Evolutionary conservation across 2,329 filamentous ascomycete species (phyloP).

Genomic region (Dothistroma pini): DNA sequence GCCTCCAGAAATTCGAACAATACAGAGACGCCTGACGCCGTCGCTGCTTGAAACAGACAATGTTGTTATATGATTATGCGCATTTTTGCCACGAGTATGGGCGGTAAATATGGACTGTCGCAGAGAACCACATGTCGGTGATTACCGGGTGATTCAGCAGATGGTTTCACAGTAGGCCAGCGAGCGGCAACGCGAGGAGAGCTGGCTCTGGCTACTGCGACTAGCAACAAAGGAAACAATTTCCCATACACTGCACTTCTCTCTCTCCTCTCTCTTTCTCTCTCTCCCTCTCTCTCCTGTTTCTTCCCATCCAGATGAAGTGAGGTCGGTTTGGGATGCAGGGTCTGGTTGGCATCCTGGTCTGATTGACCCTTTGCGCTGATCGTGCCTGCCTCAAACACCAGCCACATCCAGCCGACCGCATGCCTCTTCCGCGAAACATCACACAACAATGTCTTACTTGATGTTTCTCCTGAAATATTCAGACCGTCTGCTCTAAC

Average conservation of each 20-base stretch:
- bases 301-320: background rate
- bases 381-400: background rate
- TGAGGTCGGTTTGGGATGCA: constrained; percentile 2
- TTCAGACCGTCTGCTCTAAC: too few species aligned
- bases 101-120: background rate
- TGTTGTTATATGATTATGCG: background rate
- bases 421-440: too few species aligned
- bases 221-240: background rate
- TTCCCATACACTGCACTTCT: background rate
- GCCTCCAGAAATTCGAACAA: background rate
- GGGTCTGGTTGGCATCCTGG: background rate
- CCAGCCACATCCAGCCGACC: background rate
- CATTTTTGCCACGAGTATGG: constrained; percentile 1
- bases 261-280: too few species aligned
- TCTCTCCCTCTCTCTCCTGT: too few species aligned
- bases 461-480: too few species aligned
- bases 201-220: background rate
- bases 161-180: background rate
- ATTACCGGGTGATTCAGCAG: background rate
- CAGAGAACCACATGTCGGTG: background rate
- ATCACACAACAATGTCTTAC: too few species aligned
- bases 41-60: background rate
- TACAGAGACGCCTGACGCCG: background rate
- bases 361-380: background rate
- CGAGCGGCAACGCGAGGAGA: background rate